Percentiles rank a stretch among this genome's conserved stretches.
Evolutionary conservation across 2,329 filamentous ascomycete genomes (phyloP).

Genomic region (Aspergillus tubingensis): DNA sequence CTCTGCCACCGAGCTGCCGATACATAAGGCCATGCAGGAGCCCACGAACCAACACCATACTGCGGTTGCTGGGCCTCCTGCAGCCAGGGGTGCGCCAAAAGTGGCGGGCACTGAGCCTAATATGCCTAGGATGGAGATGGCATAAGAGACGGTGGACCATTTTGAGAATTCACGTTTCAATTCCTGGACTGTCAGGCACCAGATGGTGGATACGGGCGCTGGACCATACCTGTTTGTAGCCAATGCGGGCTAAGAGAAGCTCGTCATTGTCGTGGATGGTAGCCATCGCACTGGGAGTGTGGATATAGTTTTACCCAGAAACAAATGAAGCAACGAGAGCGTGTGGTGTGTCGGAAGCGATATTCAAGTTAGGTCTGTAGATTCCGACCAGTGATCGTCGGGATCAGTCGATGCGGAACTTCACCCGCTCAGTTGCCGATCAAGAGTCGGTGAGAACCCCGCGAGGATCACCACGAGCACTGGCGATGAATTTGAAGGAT

Average conservation of each 20-base stretch:
- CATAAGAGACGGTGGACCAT: conserved; percentile 68
- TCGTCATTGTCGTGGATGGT: conserved; percentile 60
- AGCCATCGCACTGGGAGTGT: conserved; percentile 32
- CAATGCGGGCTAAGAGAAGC: conserved; percentile 61
- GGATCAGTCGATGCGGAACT: neutral
- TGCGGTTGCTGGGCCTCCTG: conserved; percentile 64
- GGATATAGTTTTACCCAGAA: no score
- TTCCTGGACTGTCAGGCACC: conserved; percentile 47
- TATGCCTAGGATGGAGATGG: conserved; percentile 65
- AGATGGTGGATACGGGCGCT: no score
- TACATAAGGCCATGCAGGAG: conserved; percentile 65
- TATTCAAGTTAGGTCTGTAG: neutral
- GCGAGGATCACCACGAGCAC: neutral
- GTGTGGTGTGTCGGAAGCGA: neutral
- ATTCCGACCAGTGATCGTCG: neutral
- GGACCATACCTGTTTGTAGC: conserved; percentile 60
- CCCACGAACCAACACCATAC: conserved; percentile 68
- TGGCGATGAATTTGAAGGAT: neutral
- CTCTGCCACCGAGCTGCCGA: conserved; percentile 66
- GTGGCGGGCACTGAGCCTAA: conserved; percentile 67
- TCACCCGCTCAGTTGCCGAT: conserved; percentile 2
- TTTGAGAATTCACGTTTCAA: conserved; percentile 64
- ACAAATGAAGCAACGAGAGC: neutral
- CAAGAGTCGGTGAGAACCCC: conserved; percentile 19
- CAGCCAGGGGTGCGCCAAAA: conserved; percentile 59